These are phyloP conservation scores for Cinnamomum chago DNA, from an alignment of 164 flowering plant genomes.

Conservation along the genomic window DNA sequence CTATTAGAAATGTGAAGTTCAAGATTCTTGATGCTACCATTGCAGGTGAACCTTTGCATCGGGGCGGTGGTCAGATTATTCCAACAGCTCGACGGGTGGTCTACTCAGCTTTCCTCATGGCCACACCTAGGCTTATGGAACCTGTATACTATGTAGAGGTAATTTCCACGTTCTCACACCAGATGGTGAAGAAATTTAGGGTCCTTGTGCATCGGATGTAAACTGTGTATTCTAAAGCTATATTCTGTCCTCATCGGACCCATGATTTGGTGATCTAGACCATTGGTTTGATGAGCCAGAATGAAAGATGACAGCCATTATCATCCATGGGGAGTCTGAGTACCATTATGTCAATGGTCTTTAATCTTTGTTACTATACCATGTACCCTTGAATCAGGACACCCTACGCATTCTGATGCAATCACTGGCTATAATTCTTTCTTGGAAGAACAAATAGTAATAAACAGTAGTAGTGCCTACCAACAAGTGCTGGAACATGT, in stretches of 20 bases:
- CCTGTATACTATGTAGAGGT: conserved; percentile 98
- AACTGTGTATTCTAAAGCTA: not conserved
- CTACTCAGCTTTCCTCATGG: conserved; percentile 97
- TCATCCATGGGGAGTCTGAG: not conserved
- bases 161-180: conserved; percentile 7
- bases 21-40: conserved; percentile 95
- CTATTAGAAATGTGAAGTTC: conserved; percentile 95
- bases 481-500: not conserved
- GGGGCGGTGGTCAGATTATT: conserved; percentile 96
- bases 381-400: not conserved
- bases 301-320: too few relatives aligned
- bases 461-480: not conserved
- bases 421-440: not conserved
- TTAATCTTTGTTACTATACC: not conserved
- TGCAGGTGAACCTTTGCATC: conserved; percentile 88
- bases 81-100: conserved; percentile 99
- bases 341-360: not conserved
- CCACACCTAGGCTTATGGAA: conserved; percentile 96
- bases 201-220: not conserved
- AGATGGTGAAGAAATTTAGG: not conserved
- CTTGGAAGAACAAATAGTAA: not conserved
- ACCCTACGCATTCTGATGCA: not conserved
- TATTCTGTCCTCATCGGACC: not conserved
- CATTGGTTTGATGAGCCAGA: not conserved
- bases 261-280: not conserved